Base-by-base conservation (phyloP, 805 yeast genomes). In the Clavispora phyllophila region DNA sequence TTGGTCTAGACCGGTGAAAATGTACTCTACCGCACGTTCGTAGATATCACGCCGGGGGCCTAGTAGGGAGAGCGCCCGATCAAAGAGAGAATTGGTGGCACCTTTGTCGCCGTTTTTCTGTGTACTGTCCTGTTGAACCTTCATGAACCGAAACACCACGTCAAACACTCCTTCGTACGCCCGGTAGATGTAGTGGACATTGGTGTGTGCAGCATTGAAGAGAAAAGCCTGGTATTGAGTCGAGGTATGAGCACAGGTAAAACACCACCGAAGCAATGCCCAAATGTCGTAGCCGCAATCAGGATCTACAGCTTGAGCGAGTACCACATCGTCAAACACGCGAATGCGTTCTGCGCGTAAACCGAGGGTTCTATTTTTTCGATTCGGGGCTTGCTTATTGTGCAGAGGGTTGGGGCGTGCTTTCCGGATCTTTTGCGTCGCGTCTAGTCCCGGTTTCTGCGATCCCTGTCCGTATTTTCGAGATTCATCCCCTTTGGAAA, bases 241-340 rank as follows among this genome's bases (percentile, higher is more conserved):
- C 12, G 62, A 53, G 41, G 48, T 42, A 22, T 61, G 61, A 7
- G 69, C 68, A 49, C 73, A 69, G 46, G 53, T 53, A 37, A 65
- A 63, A 9, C 64, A 46, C 73, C 73, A 69, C 29, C 57, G 55
- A 10, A 65, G 39, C 26, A 68, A 42, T 12, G 49, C 42, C 72
- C 71, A 65, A 5, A 68, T 10, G 31, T 44, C 54, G 49, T 55
- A 66, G 12, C 44, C 43, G 4, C 39, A 18, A 24, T 49, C 48
- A 2, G 63, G 62, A 41, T 54, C 55, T 12, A 68, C 45, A 28
- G 53, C 53, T 15, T 44, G 43, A 3, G 60, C 48, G 5, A 68
- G 39, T 5, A 64, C 40, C 12, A 46, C 44, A 19, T 70, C 72
- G 41, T 62, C 72, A 53, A 63, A 66, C 2, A 68, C 50, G 28